Conservation (phyloP, 2,329 filamentous ascomycete species). For the Aureobasidium melanogenum region DNA sequence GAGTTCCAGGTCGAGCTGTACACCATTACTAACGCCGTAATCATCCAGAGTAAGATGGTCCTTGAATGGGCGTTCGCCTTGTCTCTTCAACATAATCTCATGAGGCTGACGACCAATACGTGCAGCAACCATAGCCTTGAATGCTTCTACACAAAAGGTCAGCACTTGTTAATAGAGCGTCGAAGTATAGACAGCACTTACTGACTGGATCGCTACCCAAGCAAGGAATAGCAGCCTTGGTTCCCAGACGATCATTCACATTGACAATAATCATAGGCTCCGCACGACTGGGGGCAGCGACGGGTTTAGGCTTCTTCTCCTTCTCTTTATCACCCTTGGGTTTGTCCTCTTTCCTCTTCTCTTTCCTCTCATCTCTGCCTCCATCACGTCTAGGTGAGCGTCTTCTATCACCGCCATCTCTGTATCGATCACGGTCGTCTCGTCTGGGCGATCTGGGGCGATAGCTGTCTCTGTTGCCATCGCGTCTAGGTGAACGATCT, state of each 20-base stretch:
- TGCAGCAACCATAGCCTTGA: constrained; percentile 87
- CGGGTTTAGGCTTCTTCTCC: constrained; percentile 16
- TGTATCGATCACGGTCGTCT: constrained; percentile 20
- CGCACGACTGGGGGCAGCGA: constrained; percentile 27
- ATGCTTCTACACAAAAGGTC: constrained; percentile 44
- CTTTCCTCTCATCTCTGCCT: constrained; percentile 11
- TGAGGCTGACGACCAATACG: constrained; percentile 81
- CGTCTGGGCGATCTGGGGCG: constrained; percentile 11
- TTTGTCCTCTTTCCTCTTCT: constrained; percentile 11
- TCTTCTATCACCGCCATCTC: constrained; percentile 10
- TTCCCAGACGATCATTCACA: constrained; percentile 90
- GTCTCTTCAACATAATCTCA: constrained; percentile 84
- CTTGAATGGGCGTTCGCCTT: constrained; percentile 90
- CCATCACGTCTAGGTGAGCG: constrained; percentile 7
- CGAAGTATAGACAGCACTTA: constrained; percentile 20
- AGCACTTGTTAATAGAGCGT: not conserved
- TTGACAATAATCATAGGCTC: constrained; percentile 91
- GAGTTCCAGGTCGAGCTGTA: constrained; percentile 46
- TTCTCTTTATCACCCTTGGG: constrained; percentile 22
- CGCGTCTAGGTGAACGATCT: constrained; percentile 1
- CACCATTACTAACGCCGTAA: constrained; percentile 89
- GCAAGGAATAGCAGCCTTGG: constrained; percentile 90
- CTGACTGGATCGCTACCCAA: constrained; percentile 72
- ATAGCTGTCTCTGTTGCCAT: constrained; percentile 11
- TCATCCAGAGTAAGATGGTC: constrained; percentile 80